These are phyloP conservation scores for Sherardia arvensis DNA, from an alignment of 257 asterid species.

Conservation along the genomic window DNA sequence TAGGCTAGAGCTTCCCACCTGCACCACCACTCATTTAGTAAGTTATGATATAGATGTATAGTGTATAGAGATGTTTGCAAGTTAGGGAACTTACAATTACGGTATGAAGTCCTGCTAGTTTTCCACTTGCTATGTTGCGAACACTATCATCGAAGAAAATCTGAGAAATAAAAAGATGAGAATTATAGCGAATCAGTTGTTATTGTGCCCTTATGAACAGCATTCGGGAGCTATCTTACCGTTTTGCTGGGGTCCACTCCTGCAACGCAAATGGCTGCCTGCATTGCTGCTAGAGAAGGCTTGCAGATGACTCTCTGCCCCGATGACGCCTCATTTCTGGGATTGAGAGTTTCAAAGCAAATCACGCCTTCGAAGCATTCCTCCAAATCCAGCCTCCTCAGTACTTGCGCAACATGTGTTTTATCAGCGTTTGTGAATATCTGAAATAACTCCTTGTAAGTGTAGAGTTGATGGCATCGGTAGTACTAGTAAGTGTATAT, in stretches of 20 bases:
- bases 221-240: conserved; percentile 20
- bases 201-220: background rate
- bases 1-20: conserved; percentile 68
- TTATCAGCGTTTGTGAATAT: conserved; percentile 78
- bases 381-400: conserved; percentile 57
- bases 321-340: background rate
- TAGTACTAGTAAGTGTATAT: background rate
- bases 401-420: conserved; percentile 58
- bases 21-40: conserved; percentile 11
- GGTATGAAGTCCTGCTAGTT: conserved; percentile 68
- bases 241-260: conserved; percentile 64
- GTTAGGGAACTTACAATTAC: conserved; percentile 51
- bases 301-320: conserved; percentile 52
- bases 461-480: background rate
- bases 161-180: conserved; percentile 20
- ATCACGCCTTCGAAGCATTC: conserved; percentile 84
- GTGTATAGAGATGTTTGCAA: too few species aligned
- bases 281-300: conserved; percentile 62
- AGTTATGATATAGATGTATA: background rate
- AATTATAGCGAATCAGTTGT: background rate
- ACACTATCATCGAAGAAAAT: conserved; percentile 80
- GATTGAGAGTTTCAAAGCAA: conserved; percentile 78
- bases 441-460: conserved; percentile 24
- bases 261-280: conserved; percentile 64
- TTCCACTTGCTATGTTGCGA: conserved; percentile 65